Evolutionary conservation across 176 grass and related monocot genomes (phyloP).

Genomic region (Saccharum officinarum): DNA sequence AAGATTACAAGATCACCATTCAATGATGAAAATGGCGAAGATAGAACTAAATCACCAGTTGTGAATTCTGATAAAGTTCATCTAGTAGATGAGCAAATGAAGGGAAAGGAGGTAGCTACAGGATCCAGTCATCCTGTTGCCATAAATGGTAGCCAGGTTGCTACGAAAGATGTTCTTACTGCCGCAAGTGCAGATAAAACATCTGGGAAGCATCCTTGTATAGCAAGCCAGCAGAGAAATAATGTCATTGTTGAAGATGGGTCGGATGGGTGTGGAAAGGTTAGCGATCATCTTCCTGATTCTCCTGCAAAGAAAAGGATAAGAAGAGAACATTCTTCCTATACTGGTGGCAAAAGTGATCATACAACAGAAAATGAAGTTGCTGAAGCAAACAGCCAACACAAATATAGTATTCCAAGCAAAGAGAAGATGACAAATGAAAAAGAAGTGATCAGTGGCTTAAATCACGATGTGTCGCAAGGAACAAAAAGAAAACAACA

Average conservation of each 20-base stretch:
- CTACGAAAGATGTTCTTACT: conserved; percentile 13
- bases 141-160: conserved; percentile 14
- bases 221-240: conserved; percentile 42
- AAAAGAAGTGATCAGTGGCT: conserved; percentile 30
- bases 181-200: conserved; percentile 2
- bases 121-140: conserved; percentile 29
- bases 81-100: conserved; percentile 27
- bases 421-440: conserved; percentile 33
- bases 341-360: conserved; percentile 24
- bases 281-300: conserved; percentile 10
- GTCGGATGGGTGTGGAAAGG: conserved; percentile 19
- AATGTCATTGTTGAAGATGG: conserved; percentile 47
- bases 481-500: conserved; percentile 20
- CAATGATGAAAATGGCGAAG: conserved; percentile 15
- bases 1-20: conserved; percentile 13
- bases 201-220: conserved; percentile 21
- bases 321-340: conserved; percentile 18
- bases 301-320: conserved; percentile 29
- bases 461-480: conserved; percentile 23
- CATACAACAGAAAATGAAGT: not conserved
- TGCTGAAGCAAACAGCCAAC: conserved; percentile 4
- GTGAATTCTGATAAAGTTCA: conserved; percentile 37
- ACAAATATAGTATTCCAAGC: conserved; percentile 20
- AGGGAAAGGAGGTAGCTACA: conserved; percentile 15
- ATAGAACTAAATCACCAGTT: conserved; percentile 13